These are phyloP conservation scores for Stramenopiles sp. DNA, from an alignment of 352 stramenopile species.

Conservation along the genomic window DNA sequence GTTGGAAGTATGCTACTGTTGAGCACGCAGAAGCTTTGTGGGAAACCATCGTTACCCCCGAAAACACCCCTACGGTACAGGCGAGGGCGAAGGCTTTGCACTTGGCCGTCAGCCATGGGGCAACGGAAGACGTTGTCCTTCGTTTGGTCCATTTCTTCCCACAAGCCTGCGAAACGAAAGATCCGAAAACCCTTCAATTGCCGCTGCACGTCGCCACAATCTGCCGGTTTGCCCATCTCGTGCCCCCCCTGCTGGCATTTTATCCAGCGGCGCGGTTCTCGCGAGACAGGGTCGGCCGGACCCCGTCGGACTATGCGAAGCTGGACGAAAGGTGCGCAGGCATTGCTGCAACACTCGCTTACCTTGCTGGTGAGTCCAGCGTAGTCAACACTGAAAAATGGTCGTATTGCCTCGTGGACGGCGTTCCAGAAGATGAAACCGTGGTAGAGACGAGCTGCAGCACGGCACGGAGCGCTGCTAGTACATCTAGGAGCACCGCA, in stretches of 20 bases:
- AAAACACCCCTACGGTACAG: neutral
- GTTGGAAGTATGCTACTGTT: neutral
- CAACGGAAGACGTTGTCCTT: neutral
- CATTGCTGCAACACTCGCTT: neutral
- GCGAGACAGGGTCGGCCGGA: neutral
- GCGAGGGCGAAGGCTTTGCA: neutral
- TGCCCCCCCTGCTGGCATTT: neutral
- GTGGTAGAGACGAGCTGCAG: neutral
- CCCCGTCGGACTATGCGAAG: neutral
- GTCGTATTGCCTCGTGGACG: neutral
- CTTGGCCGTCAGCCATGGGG: neutral
- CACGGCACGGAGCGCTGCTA: neutral
- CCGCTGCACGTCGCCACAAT: neutral
- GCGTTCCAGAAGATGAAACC: neutral
- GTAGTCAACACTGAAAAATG: neutral
- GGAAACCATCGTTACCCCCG: neutral
- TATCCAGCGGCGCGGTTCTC: neutral
- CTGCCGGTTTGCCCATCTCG: neutral
- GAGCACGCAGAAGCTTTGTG: neutral
- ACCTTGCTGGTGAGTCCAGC: neutral
- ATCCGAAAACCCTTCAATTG: neutral
- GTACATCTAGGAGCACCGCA: neutral
- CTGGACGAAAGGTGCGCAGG: neutral
- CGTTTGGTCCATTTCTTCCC: neutral
- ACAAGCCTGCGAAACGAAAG: neutral